Evolutionary conservation across 2,329 filamentous ascomycete genomes (phyloP).

Genomic region (Talaromyces piceae): DNA sequence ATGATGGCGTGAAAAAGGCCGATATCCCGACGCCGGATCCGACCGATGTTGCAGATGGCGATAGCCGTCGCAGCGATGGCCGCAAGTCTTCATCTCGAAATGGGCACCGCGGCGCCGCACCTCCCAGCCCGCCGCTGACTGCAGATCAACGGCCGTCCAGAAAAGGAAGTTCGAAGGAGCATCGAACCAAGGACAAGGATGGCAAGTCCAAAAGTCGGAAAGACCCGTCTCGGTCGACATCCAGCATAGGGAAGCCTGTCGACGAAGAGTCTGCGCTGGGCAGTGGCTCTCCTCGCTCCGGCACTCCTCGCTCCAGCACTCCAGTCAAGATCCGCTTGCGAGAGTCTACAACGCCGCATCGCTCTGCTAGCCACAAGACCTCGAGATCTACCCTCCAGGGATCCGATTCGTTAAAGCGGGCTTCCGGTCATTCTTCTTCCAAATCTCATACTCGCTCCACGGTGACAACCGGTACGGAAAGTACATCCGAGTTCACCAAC

Average conservation of each 20-base stretch:
- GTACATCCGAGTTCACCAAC: constrained; percentile 27
- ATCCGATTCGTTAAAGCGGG: constrained; percentile 24
- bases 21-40: constrained; percentile 60
- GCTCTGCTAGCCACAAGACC: constrained; percentile 29
- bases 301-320: constrained; percentile 31
- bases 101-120: constrained; percentile 26
- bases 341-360: constrained; percentile 26
- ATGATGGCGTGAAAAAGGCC: constrained; percentile 39
- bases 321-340: constrained; percentile 30
- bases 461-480: constrained; percentile 25
- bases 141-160: constrained; percentile 33
- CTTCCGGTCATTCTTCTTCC: constrained; percentile 21
- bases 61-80: constrained; percentile 1
- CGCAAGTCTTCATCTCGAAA: constrained; percentile 23
- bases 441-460: constrained; percentile 31
- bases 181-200: constrained; percentile 19
- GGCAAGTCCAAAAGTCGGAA: constrained; percentile 30
- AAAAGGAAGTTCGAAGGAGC: constrained; percentile 26
- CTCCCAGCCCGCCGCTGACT: constrained; percentile 44
- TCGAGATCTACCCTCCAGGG: constrained; percentile 26
- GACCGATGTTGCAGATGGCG: constrained; percentile 55
- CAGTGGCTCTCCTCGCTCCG: constrained; percentile 29
- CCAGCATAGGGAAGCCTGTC: constrained; percentile 32
- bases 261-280: constrained; percentile 29
- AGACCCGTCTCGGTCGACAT: constrained; percentile 35